These are phyloP conservation scores for Tuber borchii DNA, from an alignment of 495 filamentous ascomycete species.

Conservation along the genomic window DNA sequence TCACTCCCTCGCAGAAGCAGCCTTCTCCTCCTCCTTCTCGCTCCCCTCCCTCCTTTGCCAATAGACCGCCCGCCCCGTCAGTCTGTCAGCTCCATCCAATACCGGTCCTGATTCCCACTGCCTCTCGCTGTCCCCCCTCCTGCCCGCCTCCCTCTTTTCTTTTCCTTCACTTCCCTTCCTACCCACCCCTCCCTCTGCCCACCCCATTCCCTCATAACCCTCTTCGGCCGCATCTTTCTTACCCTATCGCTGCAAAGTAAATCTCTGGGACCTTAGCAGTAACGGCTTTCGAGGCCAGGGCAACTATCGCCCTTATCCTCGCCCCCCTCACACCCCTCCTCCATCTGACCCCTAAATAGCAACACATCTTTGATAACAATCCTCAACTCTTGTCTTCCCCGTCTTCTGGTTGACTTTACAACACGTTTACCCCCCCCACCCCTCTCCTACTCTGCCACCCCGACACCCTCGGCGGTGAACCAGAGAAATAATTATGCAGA, in stretches of 20 bases:
- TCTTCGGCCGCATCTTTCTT: too few species aligned
- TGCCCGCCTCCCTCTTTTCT: slow-evolving; percentile 16
- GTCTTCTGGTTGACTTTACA: slow-evolving; percentile 19
- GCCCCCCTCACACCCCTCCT: neutral
- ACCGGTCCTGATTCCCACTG: neutral
- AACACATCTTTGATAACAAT: neutral
- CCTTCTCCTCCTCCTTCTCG: slow-evolving; percentile 1
- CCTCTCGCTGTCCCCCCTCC: slow-evolving; percentile 17
- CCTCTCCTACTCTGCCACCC: slow-evolving; percentile 27
- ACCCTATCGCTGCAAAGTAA: too few species aligned
- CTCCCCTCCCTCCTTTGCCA: neutral
- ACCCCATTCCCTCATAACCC: too few species aligned
- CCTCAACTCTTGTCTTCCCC: slow-evolving; percentile 9
- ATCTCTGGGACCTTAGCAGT: too few species aligned
- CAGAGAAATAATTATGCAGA: slow-evolving; percentile 35
- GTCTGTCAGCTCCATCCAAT: slow-evolving; percentile 8
- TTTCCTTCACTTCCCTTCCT: slow-evolving; percentile 21
- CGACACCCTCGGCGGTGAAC: slow-evolving; percentile 36
- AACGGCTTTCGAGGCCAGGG: too few species aligned
- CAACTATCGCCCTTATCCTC: too few species aligned
- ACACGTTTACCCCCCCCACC: slow-evolving; percentile 10
- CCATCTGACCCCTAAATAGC: neutral
- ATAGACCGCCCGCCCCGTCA: neutral
- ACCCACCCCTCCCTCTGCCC: neutral
- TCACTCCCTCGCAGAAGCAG: neutral